Percentiles rank a stretch among this genome's conserved stretches.
Conservation (phyloP, 805 yeast species). For the Torulaspora indica region DNA sequence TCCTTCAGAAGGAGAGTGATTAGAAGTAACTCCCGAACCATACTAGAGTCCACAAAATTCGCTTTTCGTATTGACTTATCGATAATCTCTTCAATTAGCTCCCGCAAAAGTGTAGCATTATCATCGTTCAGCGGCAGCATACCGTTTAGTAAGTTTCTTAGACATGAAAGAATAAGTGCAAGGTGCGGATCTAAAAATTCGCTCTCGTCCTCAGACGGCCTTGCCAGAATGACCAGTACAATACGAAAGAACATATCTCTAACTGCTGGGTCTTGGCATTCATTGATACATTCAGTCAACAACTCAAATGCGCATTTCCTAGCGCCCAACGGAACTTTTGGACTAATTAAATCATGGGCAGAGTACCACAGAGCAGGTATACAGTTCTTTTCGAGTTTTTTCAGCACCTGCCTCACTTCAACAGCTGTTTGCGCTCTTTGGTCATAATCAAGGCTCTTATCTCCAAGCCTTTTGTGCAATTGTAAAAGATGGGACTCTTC, state of each 20-base stretch:
- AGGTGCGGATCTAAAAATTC: conserved; percentile 45
- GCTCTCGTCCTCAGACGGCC: conserved; percentile 9
- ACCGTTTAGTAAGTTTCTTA: conserved; percentile 26
- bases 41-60: background rate
- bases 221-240: conserved; percentile 43
- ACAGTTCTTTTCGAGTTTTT: conserved; percentile 49
- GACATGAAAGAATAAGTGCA: conserved; percentile 45
- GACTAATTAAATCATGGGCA: conserved; percentile 49
- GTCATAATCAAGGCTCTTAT: conserved; percentile 6
- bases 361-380: conserved; percentile 75
- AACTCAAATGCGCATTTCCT: conserved; percentile 51
- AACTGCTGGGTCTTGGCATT: conserved; percentile 44
- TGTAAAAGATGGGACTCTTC: conserved; percentile 11
- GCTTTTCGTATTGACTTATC: background rate
- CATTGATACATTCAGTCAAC: conserved; percentile 51
- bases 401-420: conserved; percentile 46
- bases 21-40: conserved; percentile 3
- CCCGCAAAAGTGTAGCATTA: conserved; percentile 2
- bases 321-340: conserved; percentile 31
- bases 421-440: conserved; percentile 48
- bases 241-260: conserved; percentile 57
- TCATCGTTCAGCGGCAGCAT: conserved; percentile 4
- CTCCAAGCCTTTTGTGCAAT: conserved; percentile 10
- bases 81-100: conserved; percentile 1
- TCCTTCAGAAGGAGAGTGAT: background rate